Conservation (phyloP, 2,329 filamentous ascomycete genomes). For the Coniochaeta hoffmannii region DNA sequence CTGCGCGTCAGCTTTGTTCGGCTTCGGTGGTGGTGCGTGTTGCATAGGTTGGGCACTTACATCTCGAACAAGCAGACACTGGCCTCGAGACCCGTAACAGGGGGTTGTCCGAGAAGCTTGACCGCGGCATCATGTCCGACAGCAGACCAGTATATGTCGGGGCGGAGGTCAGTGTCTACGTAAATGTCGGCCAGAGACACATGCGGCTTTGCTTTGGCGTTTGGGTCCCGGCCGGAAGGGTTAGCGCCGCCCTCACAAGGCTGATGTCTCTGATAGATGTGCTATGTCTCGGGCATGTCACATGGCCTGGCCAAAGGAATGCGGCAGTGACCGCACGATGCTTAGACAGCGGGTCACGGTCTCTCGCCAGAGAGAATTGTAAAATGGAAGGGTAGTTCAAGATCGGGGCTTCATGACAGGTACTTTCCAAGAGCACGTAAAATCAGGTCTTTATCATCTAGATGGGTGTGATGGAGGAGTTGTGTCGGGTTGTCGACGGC, state of each 20-base stretch:
- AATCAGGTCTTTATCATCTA: background rate
- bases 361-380: background rate
- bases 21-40: too few relatives aligned
- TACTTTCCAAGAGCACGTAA: background rate
- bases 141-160: constrained; percentile 1
- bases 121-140: constrained; percentile 32
- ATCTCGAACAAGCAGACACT: constrained; percentile 73
- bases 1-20: too few relatives aligned
- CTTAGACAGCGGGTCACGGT: background rate
- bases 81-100: constrained; percentile 68
- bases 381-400: background rate
- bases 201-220: background rate
- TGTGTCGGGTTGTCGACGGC: background rate
- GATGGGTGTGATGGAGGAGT: background rate
- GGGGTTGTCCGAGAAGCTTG: constrained; percentile 46
- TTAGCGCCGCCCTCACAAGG: background rate
- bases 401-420: background rate
- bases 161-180: constrained; percentile 8
- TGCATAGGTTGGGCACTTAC: constrained; percentile 28
- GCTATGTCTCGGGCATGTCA: background rate
- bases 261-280: background rate
- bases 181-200: background rate
- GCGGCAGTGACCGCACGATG: background rate
- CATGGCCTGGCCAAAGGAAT: background rate
- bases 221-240: background rate